A percentile compares a stretch with the other conserved stretches of the same genome.
Evolutionary conservation across 768 basidiomycete species (phyloP).

Genomic region (Calocybe indica): DNA sequence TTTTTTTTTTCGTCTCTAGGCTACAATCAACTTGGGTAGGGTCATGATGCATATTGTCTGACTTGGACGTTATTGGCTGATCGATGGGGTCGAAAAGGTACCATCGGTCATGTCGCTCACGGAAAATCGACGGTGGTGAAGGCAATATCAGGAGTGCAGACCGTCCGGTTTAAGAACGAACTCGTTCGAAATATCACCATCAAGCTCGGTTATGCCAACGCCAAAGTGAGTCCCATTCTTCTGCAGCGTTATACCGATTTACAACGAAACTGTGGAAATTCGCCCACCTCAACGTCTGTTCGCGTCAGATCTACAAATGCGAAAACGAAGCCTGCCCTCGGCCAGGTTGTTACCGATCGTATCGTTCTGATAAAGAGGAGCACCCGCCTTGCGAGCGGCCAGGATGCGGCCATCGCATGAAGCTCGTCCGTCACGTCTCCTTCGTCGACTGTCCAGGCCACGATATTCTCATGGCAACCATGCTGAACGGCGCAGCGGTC

Average conservation of each 20-base stretch:
- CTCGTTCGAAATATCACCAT: conserved; percentile 98
- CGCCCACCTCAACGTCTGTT: conserved; percentile 11
- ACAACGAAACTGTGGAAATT: not conserved
- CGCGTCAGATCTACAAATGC: conserved; percentile 90
- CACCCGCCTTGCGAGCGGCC: conserved; percentile 90
- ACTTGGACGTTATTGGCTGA: conserved; percentile 7
- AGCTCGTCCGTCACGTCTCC: conserved; percentile 91
- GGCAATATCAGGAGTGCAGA: conserved; percentile 97
- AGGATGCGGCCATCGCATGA: conserved; percentile 87
- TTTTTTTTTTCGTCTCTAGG: conserved; percentile 42
- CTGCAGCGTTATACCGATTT: not conserved
- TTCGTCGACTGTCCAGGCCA: conserved; percentile 98
- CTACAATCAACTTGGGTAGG: conserved; percentile 89
- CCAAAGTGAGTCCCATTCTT: conserved; percentile 61
- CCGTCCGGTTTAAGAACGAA: conserved; percentile 99
- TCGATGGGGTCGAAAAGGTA: conserved; percentile 45
- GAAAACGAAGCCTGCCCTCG: conserved; percentile 89
- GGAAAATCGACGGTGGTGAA: conserved; percentile 96
- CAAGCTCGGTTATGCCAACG: conserved; percentile 98
- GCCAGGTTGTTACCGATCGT: conserved; percentile 92
- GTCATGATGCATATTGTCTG: not conserved
- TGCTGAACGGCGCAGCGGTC: conserved; percentile 99
- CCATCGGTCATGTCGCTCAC: conserved; percentile 98
- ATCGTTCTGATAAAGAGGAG: conserved; percentile 91
- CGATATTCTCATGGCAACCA: conserved; percentile 99